A percentile compares a stretch with the other conserved stretches of the same genome.
phyloP scores from a whole-genome alignment of 1,284 basidiomycete genomes.

The Termitomyces sp. region DNA sequence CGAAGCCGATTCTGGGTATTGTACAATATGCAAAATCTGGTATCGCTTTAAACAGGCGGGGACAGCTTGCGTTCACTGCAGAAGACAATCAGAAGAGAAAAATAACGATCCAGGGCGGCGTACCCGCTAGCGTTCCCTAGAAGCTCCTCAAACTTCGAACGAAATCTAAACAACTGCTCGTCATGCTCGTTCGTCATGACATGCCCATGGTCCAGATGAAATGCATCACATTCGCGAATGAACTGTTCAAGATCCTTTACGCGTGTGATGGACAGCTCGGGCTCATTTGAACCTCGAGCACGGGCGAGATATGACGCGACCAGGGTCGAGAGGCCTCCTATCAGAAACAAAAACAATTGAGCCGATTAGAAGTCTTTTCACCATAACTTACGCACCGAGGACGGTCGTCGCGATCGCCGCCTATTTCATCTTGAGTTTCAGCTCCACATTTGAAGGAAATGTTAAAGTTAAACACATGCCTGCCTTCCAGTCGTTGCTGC shows the following conservation, averaged over 20 bases:
- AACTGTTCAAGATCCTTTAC: slow-evolving; percentile 60
- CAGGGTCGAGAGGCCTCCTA: slow-evolving; percentile 58
- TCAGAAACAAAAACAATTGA: neutral
- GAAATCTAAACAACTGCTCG: slow-evolving; percentile 21
- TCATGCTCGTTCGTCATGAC: slow-evolving; percentile 21
- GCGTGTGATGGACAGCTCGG: slow-evolving; percentile 50
- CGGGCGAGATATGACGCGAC: slow-evolving; percentile 69
- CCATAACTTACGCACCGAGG: slow-evolving; percentile 27
- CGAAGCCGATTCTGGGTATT: neutral
- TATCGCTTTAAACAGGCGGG: neutral
- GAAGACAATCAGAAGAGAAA: neutral
- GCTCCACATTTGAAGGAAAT: neutral
- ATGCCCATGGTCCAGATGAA: slow-evolving; percentile 53
- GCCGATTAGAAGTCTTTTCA: neutral
- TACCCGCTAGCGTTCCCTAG: slow-evolving; percentile 30
- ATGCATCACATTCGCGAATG: slow-evolving; percentile 53
- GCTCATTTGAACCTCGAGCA: slow-evolving; percentile 61
- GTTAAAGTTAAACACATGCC: slow-evolving; percentile 18
- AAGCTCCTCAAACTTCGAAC: slow-evolving; percentile 34
- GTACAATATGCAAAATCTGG: neutral
- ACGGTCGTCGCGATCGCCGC: slow-evolving; percentile 33
- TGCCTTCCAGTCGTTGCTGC: slow-evolving; percentile 39
- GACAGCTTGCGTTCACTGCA: slow-evolving; percentile 6
- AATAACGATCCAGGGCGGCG: neutral
- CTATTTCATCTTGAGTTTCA: slow-evolving; percentile 19